A percentile compares a stretch with the other conserved stretches of the same genome.
Evolutionary conservation across 768 basidiomycete genomes (phyloP).

Genomic region (Ephemerocybe angulata): DNA sequence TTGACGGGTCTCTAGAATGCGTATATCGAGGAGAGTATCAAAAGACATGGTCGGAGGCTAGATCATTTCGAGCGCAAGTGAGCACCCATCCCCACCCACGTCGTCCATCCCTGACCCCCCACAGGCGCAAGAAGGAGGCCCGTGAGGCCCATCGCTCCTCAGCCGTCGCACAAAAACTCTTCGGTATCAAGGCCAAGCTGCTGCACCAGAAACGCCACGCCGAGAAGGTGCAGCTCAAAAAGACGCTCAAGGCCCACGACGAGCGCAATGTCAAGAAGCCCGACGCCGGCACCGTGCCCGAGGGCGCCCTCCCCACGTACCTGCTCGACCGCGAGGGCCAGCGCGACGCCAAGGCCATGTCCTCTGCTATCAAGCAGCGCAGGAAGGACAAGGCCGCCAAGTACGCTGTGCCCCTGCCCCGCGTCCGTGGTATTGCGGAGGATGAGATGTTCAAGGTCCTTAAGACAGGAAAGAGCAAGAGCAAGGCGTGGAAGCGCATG

Average conservation of each 20-base stretch:
- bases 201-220: slow-evolving; percentile 94
- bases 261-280: slow-evolving; percentile 97
- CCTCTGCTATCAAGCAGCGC: slow-evolving; percentile 95
- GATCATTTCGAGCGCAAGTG: slow-evolving; percentile 96
- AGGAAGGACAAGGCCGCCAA: slow-evolving; percentile 99
- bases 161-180: slow-evolving; percentile 84
- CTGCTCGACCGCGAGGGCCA: slow-evolving; percentile 97
- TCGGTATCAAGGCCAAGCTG: slow-evolving; percentile 97
- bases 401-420: slow-evolving; percentile 94
- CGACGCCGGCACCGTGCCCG: slow-evolving; percentile 76
- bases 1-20: slow-evolving; percentile 68
- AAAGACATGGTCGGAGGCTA: slow-evolving; percentile 91
- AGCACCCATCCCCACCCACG: slow-evolving; percentile 26
- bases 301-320: slow-evolving; percentile 92
- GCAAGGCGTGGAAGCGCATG: slow-evolving; percentile 98
- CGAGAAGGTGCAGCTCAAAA: slow-evolving; percentile 98
- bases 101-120: slow-evolving; percentile 6
- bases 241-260: slow-evolving; percentile 99
- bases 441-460: slow-evolving; percentile 99
- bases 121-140: slow-evolving; percentile 79
- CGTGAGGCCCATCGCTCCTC: slow-evolving; percentile 76
- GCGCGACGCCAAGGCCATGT: slow-evolving; percentile 95
- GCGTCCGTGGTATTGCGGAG: slow-evolving; percentile 96
- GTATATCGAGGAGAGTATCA: slow-evolving; percentile 98
- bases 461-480: slow-evolving; percentile 95